Percentiles rank a stretch among this genome's conserved stretches.
Conservation (phyloP, 164 flowering plant species). For the Liquidambar formosana region DNA sequence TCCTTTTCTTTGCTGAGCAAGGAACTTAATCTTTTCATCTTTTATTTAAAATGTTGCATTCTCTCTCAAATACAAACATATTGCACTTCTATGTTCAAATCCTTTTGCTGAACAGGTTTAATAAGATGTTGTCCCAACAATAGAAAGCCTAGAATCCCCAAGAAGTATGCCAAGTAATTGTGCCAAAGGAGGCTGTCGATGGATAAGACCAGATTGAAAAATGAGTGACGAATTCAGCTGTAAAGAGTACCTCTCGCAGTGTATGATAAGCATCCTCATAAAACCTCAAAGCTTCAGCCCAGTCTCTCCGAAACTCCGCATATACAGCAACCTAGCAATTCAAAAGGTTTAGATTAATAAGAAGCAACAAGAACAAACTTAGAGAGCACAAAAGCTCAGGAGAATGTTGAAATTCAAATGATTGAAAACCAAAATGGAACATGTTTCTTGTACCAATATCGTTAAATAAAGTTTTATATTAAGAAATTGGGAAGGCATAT, state of each 20-base stretch:
- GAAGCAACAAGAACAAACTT: not conserved
- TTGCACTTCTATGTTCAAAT: too few relatives aligned
- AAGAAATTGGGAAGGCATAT: not conserved
- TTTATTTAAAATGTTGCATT: too few relatives aligned
- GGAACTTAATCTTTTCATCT: too few relatives aligned
- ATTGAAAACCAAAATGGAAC: not conserved
- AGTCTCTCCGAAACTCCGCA: conserved; percentile 96
- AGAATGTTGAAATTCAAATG: not conserved
- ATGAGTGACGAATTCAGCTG: not conserved
- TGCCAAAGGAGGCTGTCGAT: not conserved
- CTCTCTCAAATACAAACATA: too few relatives aligned
- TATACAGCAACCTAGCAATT: conserved; percentile 84
- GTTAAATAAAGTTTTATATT: not conserved
- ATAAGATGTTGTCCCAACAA: too few relatives aligned
- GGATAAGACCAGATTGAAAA: not conserved
- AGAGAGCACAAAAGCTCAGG: not conserved
- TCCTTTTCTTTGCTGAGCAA: too few relatives aligned
- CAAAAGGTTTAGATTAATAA: conserved; percentile 20
- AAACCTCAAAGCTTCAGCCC: conserved; percentile 87
- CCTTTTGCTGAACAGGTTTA: too few relatives aligned
- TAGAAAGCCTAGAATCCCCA: not conserved
- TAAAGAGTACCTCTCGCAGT: conserved; percentile 71
- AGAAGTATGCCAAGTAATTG: not conserved
- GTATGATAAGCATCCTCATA: conserved; percentile 90
- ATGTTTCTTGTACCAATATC: not conserved